phyloP scores from a whole-genome alignment of 2,329 filamentous ascomycete genomes.

The Aspergillus sp. region DNA sequence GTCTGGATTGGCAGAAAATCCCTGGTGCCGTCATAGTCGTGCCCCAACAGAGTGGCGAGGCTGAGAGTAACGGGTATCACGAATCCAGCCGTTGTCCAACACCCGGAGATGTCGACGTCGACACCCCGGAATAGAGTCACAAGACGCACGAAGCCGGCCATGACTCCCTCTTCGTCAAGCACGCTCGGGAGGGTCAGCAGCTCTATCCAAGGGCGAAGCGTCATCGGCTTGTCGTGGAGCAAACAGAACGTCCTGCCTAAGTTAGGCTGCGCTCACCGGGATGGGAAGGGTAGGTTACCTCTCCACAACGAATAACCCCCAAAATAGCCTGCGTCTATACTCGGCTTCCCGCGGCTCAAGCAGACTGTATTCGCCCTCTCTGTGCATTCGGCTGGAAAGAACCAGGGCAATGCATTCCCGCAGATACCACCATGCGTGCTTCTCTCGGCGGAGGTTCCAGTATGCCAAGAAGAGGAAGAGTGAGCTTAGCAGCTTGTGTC shows the following conservation, averaged over 20 bases:
- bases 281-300: not conserved
- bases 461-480: constrained; percentile 11
- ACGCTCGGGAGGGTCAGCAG: not conserved
- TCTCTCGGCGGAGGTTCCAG: constrained; percentile 4
- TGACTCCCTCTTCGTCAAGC: not conserved
- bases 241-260: constrained; percentile 8
- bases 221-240: constrained; percentile 7
- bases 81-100: constrained; percentile 12
- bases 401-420: constrained; percentile 4
- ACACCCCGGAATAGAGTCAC: not conserved
- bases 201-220: constrained; percentile 4
- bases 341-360: not conserved
- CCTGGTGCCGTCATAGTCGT: not conserved
- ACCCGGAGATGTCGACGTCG: constrained; percentile 2
- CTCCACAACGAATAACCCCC: constrained; percentile 6
- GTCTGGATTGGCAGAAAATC: not conserved
- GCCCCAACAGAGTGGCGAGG: not conserved
- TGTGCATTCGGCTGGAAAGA: constrained; percentile 2
- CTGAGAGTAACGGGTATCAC: constrained; percentile 8
- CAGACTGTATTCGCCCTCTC: not conserved
- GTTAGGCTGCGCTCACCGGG: not conserved
- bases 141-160: not conserved
- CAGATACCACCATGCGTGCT: constrained; percentile 13
- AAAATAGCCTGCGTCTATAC: not conserved
- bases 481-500: not conserved